Conservation (phyloP, 345 rosid species). For the Fremontodendron californicum region DNA sequence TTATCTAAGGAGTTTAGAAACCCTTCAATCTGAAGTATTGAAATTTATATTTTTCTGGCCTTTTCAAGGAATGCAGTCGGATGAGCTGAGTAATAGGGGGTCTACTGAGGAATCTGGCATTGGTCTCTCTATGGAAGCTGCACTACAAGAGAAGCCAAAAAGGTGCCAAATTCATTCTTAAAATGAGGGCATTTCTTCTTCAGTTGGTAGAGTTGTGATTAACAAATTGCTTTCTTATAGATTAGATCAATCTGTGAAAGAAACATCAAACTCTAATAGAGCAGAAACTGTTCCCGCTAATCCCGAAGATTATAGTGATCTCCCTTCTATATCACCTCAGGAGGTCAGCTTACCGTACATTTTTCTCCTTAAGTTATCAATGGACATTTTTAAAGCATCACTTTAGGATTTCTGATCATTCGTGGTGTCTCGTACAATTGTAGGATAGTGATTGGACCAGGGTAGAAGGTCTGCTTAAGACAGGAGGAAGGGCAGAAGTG, state of each 20-base stretch:
- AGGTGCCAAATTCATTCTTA: constrained; percentile 41
- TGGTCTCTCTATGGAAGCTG: constrained; percentile 28
- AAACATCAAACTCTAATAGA: constrained; percentile 26
- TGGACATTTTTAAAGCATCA: background rate
- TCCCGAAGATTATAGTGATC: constrained; percentile 30
- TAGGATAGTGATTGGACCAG: constrained; percentile 78
- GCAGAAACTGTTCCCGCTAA: constrained; percentile 23
- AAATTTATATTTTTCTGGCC: constrained; percentile 22
- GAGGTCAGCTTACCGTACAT: constrained; percentile 43
- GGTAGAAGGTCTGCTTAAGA: constrained; percentile 59
- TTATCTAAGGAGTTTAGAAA: background rate
- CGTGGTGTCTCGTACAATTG: constrained; percentile 19
- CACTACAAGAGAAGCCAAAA: constrained; percentile 63
- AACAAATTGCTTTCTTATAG: constrained; percentile 41
- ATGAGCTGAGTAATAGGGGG: constrained; percentile 23
- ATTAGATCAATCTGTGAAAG: constrained; percentile 43
- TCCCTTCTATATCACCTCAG: constrained; percentile 38
- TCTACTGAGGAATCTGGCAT: constrained; percentile 29
- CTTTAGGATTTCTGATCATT: constrained; percentile 17
- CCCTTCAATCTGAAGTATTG: constrained; percentile 3
- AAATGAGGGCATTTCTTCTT: constrained; percentile 9
- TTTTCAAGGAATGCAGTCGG: constrained; percentile 62
- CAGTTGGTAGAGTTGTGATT: constrained; percentile 14
- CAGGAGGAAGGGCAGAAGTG: constrained; percentile 58
- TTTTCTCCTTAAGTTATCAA: background rate